A percentile compares a stretch with the other conserved stretches of the same genome.
These are phyloP conservation scores for Rickenella mellea DNA, from an alignment of 768 basidiomycete genomes.

Conservation along the genomic window DNA sequence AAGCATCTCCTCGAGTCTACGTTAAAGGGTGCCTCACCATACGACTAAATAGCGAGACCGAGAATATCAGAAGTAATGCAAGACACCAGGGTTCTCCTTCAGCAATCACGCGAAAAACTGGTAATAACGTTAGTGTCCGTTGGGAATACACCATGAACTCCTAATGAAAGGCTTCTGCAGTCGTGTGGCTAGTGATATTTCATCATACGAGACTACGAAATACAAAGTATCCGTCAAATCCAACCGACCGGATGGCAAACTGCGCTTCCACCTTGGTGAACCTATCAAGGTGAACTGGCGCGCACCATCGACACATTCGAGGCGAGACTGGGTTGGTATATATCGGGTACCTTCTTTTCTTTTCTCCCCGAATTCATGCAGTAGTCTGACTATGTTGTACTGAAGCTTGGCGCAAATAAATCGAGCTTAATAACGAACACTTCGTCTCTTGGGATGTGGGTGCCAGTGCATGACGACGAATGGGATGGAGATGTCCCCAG, in stretches of 20 bases:
- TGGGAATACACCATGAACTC: background rate
- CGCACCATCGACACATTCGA: slow-evolving; percentile 77
- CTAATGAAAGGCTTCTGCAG: slow-evolving; percentile 22
- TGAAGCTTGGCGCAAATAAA: slow-evolving; percentile 79
- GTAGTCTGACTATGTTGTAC: slow-evolving; percentile 1
- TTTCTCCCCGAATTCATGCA: background rate
- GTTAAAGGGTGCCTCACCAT: no score
- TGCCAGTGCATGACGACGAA: slow-evolving; percentile 83
- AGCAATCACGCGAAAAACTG: slow-evolving; percentile 83
- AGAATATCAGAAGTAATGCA: slow-evolving; percentile 82
- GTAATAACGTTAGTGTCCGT: slow-evolving; percentile 71
- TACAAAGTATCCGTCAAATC: slow-evolving; percentile 63
- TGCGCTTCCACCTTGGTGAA: slow-evolving; percentile 83
- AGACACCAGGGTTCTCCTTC: slow-evolving; percentile 84
- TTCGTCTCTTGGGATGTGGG: slow-evolving; percentile 85
- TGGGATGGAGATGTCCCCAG: slow-evolving; percentile 85
- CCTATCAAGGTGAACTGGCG: slow-evolving; percentile 81
- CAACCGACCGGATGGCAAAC: slow-evolving; percentile 38
- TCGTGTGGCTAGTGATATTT: slow-evolving; percentile 75
- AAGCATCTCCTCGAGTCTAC: slow-evolving; percentile 24
- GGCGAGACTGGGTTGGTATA: slow-evolving; percentile 94
- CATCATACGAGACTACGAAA: slow-evolving; percentile 67
- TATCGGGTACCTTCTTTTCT: slow-evolving; percentile 49
- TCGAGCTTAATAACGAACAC: slow-evolving; percentile 76
- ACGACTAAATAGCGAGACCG: slow-evolving; percentile 57